These are phyloP conservation scores for Chloropicon primus DNA, from an alignment of 139 green algal genomes.

Conservation along the genomic window DNA sequence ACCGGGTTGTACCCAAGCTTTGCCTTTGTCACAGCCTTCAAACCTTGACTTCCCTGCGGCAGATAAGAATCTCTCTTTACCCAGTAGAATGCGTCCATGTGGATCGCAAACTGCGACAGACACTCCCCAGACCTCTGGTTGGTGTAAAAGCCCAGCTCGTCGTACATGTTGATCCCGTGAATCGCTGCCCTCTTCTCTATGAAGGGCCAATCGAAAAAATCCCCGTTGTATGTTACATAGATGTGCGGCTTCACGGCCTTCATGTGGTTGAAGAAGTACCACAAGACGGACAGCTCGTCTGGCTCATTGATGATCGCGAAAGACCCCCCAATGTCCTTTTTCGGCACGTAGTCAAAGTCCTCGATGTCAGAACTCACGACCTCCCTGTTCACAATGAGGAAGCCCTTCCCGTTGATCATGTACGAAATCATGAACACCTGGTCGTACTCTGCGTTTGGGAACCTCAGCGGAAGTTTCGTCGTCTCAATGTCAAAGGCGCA, in stretches of 20 bases:
- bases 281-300: constrained; percentile 64
- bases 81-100: constrained; percentile 96
- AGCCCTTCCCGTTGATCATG: constrained; percentile 93
- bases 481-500: constrained; percentile 98
- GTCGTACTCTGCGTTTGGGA: constrained; percentile 92
- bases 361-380: constrained; percentile 76
- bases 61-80: constrained; percentile 96
- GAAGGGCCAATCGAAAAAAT: constrained; percentile 98
- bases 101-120: constrained; percentile 47
- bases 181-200: constrained; percentile 64
- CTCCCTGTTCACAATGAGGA: constrained; percentile 87
- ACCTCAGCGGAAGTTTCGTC: constrained; percentile 96
- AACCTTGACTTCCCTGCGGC: constrained; percentile 76
- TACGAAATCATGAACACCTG: constrained; percentile 99
- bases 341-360: constrained; percentile 96
- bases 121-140: constrained; percentile 31
- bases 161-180: constrained; percentile 74
- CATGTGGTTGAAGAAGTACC: constrained; percentile 87
- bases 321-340: constrained; percentile 80
- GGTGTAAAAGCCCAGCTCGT: constrained; percentile 7
- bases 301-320: constrained; percentile 83
- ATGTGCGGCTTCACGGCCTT: constrained; percentile 64
- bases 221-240: constrained; percentile 98
- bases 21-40: constrained; percentile 89
- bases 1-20: constrained; percentile 94